Evolutionary conservation across 257 asterid species (phyloP).

Genomic region (Eustoma russellianum): DNA sequence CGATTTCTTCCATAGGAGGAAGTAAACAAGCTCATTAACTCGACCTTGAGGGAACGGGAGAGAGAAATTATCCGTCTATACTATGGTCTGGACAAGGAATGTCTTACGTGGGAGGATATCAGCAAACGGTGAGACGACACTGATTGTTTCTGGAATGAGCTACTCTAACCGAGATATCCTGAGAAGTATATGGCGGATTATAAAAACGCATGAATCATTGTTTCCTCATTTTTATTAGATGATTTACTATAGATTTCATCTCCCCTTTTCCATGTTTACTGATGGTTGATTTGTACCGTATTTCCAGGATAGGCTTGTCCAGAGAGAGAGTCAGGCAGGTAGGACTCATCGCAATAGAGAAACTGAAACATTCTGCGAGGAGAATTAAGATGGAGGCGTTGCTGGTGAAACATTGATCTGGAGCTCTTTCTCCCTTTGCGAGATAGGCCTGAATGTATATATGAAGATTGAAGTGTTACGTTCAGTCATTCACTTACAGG

Average conservation of each 20-base stretch:
- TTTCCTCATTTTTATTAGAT: background rate
- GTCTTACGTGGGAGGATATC: conserved; percentile 97
- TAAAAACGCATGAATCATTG: background rate
- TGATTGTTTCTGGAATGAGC: too few species aligned
- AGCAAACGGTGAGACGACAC: conserved; percentile 52
- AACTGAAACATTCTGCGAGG: conserved; percentile 83
- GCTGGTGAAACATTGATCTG: conserved; percentile 44
- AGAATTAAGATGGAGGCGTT: conserved; percentile 61
- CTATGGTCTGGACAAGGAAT: conserved; percentile 77
- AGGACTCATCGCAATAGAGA: conserved; percentile 91
- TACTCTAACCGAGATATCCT: too few species aligned
- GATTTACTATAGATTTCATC: background rate
- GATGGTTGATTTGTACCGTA: background rate
- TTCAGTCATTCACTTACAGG: too few species aligned
- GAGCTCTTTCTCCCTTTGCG: too few species aligned
- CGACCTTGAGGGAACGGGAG: conserved; percentile 65
- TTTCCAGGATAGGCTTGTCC: conserved; percentile 85
- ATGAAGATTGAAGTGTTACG: too few species aligned
- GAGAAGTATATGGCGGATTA: too few species aligned
- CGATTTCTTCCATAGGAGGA: conserved; percentile 51
- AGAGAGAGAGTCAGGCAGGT: conserved; percentile 97
- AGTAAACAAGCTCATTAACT: conserved; percentile 58
- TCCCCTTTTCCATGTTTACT: too few species aligned
- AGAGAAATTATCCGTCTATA: conserved; percentile 73
- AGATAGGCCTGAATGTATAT: too few species aligned